A percentile compares a stretch with the other conserved stretches of the same genome.
These are phyloP conservation scores for Entomortierella parvispora DNA, from an alignment of 192 early-diverging fungal genomes.

Conservation along the genomic window DNA sequence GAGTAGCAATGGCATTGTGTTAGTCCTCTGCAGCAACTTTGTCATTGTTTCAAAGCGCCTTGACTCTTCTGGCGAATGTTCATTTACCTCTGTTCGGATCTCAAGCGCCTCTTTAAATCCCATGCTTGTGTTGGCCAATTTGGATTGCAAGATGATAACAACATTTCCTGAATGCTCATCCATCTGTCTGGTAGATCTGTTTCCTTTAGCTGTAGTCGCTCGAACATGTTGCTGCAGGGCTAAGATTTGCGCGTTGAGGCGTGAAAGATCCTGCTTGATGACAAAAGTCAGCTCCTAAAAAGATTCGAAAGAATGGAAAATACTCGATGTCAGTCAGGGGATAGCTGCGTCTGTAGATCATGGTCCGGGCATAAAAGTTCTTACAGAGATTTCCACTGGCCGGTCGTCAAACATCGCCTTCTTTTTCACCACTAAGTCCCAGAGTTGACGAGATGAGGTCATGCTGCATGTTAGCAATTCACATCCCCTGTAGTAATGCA, in stretches of 20 bases:
- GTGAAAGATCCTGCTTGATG: conserved; percentile 96
- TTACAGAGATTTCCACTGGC: conserved; percentile 91
- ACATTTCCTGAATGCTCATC: conserved; percentile 95
- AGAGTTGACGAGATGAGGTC: not conserved
- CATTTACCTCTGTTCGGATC: conserved; percentile 73
- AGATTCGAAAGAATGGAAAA: conserved; percentile 11
- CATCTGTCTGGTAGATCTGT: conserved; percentile 79
- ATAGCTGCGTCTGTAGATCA: too few species aligned
- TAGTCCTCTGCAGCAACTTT: too few species aligned
- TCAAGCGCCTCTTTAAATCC: conserved; percentile 97
- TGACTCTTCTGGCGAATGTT: too few species aligned
- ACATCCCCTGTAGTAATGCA: too few species aligned
- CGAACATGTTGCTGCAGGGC: conserved; percentile 81
- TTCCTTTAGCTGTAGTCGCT: conserved; percentile 63
- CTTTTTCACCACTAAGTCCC: conserved; percentile 79
- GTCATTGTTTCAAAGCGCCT: too few species aligned
- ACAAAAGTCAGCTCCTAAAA: conserved; percentile 85
- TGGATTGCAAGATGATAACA: conserved; percentile 90
- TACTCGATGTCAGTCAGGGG: too few species aligned
- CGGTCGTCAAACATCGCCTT: conserved; percentile 98
- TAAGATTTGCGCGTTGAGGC: conserved; percentile 91
- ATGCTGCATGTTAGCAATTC: too few species aligned
- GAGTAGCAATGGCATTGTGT: too few species aligned
- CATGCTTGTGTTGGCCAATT: conserved; percentile 88
- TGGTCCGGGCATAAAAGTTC: not conserved